A percentile compares a stretch with the other conserved stretches of the same genome.
Evolutionary conservation across 163 green algal species (phyloP).

Genomic region (Scenedesmus sp.): DNA sequence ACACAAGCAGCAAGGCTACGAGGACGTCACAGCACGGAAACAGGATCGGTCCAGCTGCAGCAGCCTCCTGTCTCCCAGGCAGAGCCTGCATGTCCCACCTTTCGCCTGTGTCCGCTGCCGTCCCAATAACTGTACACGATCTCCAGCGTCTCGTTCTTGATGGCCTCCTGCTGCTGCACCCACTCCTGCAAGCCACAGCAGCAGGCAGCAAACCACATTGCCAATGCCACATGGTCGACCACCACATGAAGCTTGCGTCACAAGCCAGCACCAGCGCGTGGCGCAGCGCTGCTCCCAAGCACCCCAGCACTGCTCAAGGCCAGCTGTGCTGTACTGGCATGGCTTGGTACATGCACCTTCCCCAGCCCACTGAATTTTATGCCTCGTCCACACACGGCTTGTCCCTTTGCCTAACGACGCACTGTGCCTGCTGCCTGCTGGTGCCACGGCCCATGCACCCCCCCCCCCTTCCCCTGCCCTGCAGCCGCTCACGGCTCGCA

Average conservation of each 20-base stretch:
- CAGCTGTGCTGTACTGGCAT: too few species aligned
- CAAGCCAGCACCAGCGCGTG: too few species aligned
- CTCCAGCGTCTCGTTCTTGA: slow-evolving; percentile 92
- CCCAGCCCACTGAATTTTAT: too few species aligned
- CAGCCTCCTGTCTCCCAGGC: not conserved
- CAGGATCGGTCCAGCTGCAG: not conserved
- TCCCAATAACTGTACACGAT: slow-evolving; percentile 99
- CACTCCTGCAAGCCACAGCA: slow-evolving; percentile 70
- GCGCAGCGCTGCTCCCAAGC: too few species aligned
- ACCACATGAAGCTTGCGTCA: too few species aligned
- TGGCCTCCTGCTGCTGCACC: slow-evolving; percentile 75
- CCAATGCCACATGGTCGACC: too few species aligned
- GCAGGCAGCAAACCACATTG: not conserved
- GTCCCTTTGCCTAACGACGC: too few species aligned
- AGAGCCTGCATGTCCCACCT: not conserved
- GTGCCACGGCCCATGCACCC: not conserved
- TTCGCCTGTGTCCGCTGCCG: slow-evolving; percentile 88
- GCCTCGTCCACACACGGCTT: too few species aligned
- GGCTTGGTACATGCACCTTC: too few species aligned
- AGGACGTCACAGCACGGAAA: too few species aligned
- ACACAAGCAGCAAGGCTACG: not conserved
- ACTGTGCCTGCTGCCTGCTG: not conserved
- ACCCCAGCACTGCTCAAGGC: too few species aligned
- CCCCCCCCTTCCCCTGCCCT: not conserved
- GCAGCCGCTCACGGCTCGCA: slow-evolving; percentile 73